Base-by-base conservation (phyloP, 2,329 filamentous ascomycete genomes). In the Claviceps sp. region DNA sequence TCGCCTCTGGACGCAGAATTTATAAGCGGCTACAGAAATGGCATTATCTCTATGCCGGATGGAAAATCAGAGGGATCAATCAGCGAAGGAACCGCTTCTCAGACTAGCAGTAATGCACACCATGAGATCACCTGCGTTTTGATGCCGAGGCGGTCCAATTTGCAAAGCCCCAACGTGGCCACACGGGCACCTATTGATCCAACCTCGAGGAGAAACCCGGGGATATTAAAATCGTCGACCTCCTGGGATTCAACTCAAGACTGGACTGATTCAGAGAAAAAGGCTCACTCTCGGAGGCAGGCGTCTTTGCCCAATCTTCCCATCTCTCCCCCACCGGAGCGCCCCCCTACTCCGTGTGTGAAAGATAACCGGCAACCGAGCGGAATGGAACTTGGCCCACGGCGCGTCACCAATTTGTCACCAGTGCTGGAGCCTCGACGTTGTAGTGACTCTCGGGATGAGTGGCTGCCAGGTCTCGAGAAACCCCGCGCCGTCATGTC, bases 161-260 rank as follows among this genome's bases (percentile, higher is more conserved):
- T 73, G 13, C 73, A 72, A 53, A 73, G 68, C 0, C 74, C 75
- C 0, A 75, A 75, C 11, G 65, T 77, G 22, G 75, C 75, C 7
- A 77, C 75, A 17, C 51, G 51, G 16, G 39, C 47, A 8, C 7
- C 69, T 30, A 16, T 42, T 19, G 16, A 45, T 8, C 19, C 2
- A 2, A 40, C 2, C 14, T 7, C 48, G 4, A 4, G 4, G 16
- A 17, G 7, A 47, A 37, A 14, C 7, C 13, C 3, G 43, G 24
- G 2, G 5, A 5, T 4, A 6, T 45, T 4, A 2, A 19, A 11
- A 7, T 30, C 24, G 24, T 45, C 14, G 10, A n/a, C 14, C 4
- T n/a, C 22, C 13, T n/a, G 26, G 24, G 24, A 22, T 3, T 11
- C 43, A 30, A 16, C 41, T 24, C 11, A 14, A 14, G 24, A 43